Base-by-base conservation (phyloP, 1,139 yeast species). In the Pichia sp. region DNA sequence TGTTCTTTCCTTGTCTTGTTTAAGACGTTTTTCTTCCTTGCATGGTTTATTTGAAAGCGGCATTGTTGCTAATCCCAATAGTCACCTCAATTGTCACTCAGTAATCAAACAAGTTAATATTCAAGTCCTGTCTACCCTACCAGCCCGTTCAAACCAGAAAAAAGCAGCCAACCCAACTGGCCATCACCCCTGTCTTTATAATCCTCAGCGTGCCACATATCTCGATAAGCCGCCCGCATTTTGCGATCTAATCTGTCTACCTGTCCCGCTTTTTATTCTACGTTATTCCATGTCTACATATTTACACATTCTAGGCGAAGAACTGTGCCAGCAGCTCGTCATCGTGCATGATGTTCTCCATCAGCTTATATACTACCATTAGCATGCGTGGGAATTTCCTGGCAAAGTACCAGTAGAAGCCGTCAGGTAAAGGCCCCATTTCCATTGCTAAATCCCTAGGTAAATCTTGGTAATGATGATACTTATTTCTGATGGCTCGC, bases 381-480 rank as follows among this genome's bases (percentile, higher is more conserved):
- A 91, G 64, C 54, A 91, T 63, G 42, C 73, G 70, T 1, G 99
- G 98, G 57, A 89, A 91, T 55, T 78, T 74, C 26, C 63, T 59
- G 37, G 78, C 76, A 62, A 87, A 91, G 59, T 84, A 91, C 37
- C 66, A 63, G 61, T 87, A 82, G 59, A 85, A 91, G 2, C 94
- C 95, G 42, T 76, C 77, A 0, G 97, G 96, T 25, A 86, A 64
- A 0, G 93, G 83, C 19, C 86, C 81, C 78, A 91, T 83, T 43
- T 75, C 62, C 49, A 53, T 61, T 24, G 66, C 74, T 41, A 89
- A 65, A 18, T 66, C 70, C 6, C 66, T 69, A 1, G 96, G 95
- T 61, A 89, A 66, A 57, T 93, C 98, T 62, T 87, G 87, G 61
- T 75, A 91, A 61, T 91, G 99, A 60, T 87, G 96, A 58, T 84